These are phyloP conservation scores for Pelargonium citronellum DNA, from an alignment of 441 rosid species.

Conservation along the genomic window DNA sequence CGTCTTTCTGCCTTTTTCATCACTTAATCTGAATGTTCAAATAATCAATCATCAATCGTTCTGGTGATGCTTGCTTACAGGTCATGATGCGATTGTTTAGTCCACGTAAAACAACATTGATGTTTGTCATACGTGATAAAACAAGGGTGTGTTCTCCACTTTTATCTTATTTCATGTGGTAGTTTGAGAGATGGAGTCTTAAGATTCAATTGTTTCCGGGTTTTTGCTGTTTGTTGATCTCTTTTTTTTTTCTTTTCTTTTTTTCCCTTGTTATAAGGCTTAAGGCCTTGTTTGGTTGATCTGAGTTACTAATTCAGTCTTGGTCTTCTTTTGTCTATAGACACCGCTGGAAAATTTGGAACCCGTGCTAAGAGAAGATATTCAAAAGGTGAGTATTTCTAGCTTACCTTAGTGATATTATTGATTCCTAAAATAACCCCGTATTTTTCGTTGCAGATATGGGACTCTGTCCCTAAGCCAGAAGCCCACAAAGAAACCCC, in stretches of 20 bases:
- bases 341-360: conserved; percentile 93
- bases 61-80: conserved; percentile 35
- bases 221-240: neutral
- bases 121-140: conserved; percentile 99
- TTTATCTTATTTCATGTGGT: conserved; percentile 8
- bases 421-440: conserved; percentile 14
- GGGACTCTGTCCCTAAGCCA: conserved; percentile 96
- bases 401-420: conserved; percentile 9
- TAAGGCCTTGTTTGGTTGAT: neutral
- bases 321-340: conserved; percentile 39
- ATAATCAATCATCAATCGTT: conserved; percentile 19
- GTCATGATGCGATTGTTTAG: conserved; percentile 99
- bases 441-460: conserved; percentile 53
- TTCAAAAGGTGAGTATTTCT: conserved; percentile 64
- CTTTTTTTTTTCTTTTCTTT: neutral
- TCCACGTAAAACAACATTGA: conserved; percentile 92
- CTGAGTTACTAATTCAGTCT: conserved; percentile 8
- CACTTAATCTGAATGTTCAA: conserved; percentile 1
- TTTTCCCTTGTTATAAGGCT: neutral
- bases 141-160: conserved; percentile 56
- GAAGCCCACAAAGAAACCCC: conserved; percentile 87
- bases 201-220: neutral
- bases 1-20: conserved; percentile 15
- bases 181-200: neutral
- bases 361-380: conserved; percentile 91